Evolutionary conservation across 768 basidiomycete species (phyloP), one percentile per base, ranked within the genome.

Genomic region (Lyophyllum shimeji): DNA sequence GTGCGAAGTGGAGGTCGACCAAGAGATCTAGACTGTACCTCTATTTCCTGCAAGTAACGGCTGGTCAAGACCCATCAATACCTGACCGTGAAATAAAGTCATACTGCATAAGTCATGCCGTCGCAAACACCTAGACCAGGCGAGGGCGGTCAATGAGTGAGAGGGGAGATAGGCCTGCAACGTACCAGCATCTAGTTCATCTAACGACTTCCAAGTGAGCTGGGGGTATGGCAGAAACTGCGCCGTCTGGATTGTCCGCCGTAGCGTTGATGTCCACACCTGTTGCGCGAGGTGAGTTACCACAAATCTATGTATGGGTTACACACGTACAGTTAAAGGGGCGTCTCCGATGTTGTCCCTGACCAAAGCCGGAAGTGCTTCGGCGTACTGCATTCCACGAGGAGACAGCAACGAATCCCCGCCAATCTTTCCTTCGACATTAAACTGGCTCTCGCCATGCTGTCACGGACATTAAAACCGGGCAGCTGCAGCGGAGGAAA

Each of bases 241-340:
- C 2, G 84, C 95, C 0, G 96, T 99, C 67, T 98, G 93, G 17
- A 93, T 90, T 17, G 96, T 99, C 23, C 95, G 82, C 58, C 86
- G 81, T 49, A 99, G 77, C 0, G 97, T 99, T n/a, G 96, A 98
- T 2, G 97, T 99, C 97, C 97, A 99, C 25, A 98, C 91, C 93
- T 95, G 59, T 8, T 31, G 33, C 25, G 48, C 58, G 17, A 58
- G 5, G 48, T 43, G 29, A 59, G 33, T 44, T 24, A 48, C 44
- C 21, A 12, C 17, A 55, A 46, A 48, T 13, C 23, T 27, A 52
- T 15, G 46, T 23, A 17, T 23, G 13, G 17, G n/a, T 12, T 27
- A 52, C 15, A 37, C 45, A 72, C 81, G 47, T 55, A 93, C 95
- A 43, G 94, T 98, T 60, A 98, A 71, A 0, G 86, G 84, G 1